These are phyloP conservation scores for Pistacia integerrima DNA, from an alignment of 345 rosid species.

Conservation along the genomic window DNA sequence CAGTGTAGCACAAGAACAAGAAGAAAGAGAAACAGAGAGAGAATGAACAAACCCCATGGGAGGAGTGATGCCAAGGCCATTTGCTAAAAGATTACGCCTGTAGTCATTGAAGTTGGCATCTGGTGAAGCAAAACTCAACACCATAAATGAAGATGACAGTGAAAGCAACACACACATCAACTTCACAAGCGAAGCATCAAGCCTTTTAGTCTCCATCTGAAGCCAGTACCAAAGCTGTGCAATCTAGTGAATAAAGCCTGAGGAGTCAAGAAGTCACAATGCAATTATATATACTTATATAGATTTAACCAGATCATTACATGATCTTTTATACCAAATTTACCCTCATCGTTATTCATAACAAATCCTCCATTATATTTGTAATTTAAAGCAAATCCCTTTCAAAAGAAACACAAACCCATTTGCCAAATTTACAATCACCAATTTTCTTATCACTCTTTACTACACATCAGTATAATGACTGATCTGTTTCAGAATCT, in stretches of 20 bases:
- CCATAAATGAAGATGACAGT: slow-evolving; percentile 21
- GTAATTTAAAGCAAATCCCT: too few relatives aligned
- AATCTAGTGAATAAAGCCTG: background rate
- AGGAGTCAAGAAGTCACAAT: background rate
- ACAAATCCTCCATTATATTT: too few relatives aligned
- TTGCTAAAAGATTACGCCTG: slow-evolving; percentile 56
- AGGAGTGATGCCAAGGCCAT: slow-evolving; percentile 73
- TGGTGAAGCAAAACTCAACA: slow-evolving; percentile 17
- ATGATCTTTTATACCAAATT: background rate
- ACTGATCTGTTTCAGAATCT: too few relatives aligned
- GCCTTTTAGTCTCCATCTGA: background rate
- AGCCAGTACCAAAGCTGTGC: background rate
- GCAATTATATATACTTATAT: too few relatives aligned
- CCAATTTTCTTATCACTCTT: too few relatives aligned
- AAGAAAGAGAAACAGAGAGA: background rate
- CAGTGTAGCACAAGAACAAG: background rate
- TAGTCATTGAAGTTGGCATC: background rate
- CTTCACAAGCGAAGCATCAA: background rate
- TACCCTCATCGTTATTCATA: background rate
- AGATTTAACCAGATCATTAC: background rate
- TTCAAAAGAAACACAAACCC: too few relatives aligned
- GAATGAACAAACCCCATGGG: slow-evolving; percentile 61
- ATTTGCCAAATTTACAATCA: too few relatives aligned
- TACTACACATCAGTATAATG: too few relatives aligned
- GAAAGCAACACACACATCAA: slow-evolving; percentile 9